Percentiles rank a stretch among this genome's conserved stretches.
Conservation (phyloP, 352 stramenopile species). For the Globisporangium echinulatum region DNA sequence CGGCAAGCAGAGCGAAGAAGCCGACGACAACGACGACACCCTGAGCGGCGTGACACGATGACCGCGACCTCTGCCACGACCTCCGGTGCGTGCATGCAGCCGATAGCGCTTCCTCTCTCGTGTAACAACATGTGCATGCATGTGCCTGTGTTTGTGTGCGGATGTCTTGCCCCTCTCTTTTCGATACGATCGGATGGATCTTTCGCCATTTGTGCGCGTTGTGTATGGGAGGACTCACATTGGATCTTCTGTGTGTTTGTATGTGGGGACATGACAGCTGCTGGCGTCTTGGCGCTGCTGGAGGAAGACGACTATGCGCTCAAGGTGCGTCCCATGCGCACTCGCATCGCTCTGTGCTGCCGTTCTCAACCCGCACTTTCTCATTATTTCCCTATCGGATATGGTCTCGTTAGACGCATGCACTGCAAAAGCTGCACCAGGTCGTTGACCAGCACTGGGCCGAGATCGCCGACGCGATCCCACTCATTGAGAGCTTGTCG, state of each 20-base stretch:
- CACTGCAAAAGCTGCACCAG: slow-evolving; percentile 87
- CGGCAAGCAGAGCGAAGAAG: too few relatives aligned
- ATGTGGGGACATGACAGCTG: slow-evolving; percentile 32
- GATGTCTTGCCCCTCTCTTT: slow-evolving; percentile 1
- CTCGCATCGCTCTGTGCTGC: not conserved
- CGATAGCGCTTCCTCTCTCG: too few relatives aligned
- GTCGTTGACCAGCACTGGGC: slow-evolving; percentile 94
- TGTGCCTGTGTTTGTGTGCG: not conserved
- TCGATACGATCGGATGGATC: not conserved
- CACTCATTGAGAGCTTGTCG: slow-evolving; percentile 91
- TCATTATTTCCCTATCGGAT: slow-evolving; percentile 5
- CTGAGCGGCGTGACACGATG: not conserved
- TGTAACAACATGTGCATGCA: not conserved
- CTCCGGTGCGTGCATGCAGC: not conserved
- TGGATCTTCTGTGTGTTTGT: slow-evolving; percentile 9
- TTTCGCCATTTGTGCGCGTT: too few relatives aligned
- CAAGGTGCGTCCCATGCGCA: slow-evolving; percentile 50
- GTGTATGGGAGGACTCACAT: not conserved
- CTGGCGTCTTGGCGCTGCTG: slow-evolving; percentile 84
- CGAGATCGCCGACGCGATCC: slow-evolving; percentile 89
- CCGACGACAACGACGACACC: too few relatives aligned
- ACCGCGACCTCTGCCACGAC: not conserved
- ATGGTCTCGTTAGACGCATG: slow-evolving; percentile 52
- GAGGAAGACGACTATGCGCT: slow-evolving; percentile 90
- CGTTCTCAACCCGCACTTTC: not conserved